Base-by-base conservation (phyloP, 2,329 filamentous ascomycete species). In the Aspergillus melleus region DNA sequence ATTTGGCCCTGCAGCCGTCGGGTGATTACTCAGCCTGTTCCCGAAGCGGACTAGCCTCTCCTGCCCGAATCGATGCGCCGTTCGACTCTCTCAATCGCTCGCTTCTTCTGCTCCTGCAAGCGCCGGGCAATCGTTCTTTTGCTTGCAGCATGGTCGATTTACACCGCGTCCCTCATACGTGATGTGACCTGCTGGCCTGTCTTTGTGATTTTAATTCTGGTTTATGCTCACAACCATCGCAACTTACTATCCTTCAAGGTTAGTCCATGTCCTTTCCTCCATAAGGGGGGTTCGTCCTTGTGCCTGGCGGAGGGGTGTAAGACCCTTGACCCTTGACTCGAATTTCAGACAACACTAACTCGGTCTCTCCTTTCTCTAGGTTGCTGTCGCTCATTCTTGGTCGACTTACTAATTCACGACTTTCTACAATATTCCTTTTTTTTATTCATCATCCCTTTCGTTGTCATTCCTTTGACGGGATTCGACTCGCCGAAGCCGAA, bases 331-430 rank as follows among this genome's bases (percentile, higher is more conserved):
- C 9, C 24, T 39, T 52, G 54, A 12, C 49, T 53, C 36, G 42
- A 58, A n/a, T 49, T n/a, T 39, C 49, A 19, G 16, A 55, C 14
- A 44, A 42, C 32, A 36, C 63, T 64, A 59, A 64, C 57, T 50
- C 24, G 30, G 30, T 52, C 46, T 54, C 20, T 50, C 22, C 55
- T 22, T 14, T 47, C 11, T 51, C 19, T 59, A 65, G 57, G 59
- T 62, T 63, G 53, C 58, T 62, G 61, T 61, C 65, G 51, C 58
- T 67, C 65, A 58, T 67, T 67, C 52, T 42, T 42, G 14, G 36
- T 42, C 12, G 36, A 49, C 32, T 61, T 10, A 46, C 26, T 59
- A 52, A 42, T 42, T 59, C 9, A 51, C 44, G 22, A 32, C 57
- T 30, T 6, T 56, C 52, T 22, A 46, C 24, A 22, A 16, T 6